Evolutionary conservation across 345 rosid genomes (phyloP).

Genomic region (Ceriops zippeliana): DNA sequence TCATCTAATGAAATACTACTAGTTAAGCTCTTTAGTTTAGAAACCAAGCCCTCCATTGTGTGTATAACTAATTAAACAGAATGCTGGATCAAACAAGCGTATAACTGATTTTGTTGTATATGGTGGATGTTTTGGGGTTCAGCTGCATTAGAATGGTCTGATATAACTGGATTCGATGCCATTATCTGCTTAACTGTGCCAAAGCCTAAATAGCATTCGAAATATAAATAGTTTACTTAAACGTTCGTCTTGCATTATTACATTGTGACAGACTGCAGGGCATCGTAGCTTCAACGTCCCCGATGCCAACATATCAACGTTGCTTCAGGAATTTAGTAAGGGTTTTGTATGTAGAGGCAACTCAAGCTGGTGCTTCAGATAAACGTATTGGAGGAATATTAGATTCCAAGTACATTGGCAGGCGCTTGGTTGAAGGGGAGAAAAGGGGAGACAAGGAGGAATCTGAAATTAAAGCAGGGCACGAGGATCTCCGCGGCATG

Average conservation of each 20-base stretch:
- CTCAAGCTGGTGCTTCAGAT: slow-evolving; percentile 41
- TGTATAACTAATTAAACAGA: background rate
- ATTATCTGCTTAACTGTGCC: too few relatives aligned
- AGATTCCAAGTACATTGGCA: slow-evolving; percentile 14
- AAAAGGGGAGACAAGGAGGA: slow-evolving; percentile 20
- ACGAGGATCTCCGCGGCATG: too few relatives aligned
- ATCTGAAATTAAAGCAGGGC: background rate
- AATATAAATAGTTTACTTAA: too few relatives aligned
- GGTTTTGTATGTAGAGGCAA: slow-evolving; percentile 51
- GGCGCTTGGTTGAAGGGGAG: slow-evolving; percentile 2
- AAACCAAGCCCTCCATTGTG: background rate
- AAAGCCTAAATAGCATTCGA: too few relatives aligned
- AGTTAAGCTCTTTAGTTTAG: background rate
- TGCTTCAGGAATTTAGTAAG: slow-evolving; percentile 62
- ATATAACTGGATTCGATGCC: too few relatives aligned
- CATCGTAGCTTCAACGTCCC: slow-evolving; percentile 66
- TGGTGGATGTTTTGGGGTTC: too few relatives aligned
- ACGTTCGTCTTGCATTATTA: background rate
- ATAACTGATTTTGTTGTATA: background rate
- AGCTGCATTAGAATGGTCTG: too few relatives aligned
- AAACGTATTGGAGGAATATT: slow-evolving; percentile 40
- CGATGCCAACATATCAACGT: slow-evolving; percentile 66
- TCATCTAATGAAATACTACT: too few relatives aligned
- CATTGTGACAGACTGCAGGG: slow-evolving; percentile 56
- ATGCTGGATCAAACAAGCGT: too few relatives aligned